Base-by-base conservation (phyloP, 495 filamentous ascomycete species). In the Jackrogersella multiformis region DNA sequence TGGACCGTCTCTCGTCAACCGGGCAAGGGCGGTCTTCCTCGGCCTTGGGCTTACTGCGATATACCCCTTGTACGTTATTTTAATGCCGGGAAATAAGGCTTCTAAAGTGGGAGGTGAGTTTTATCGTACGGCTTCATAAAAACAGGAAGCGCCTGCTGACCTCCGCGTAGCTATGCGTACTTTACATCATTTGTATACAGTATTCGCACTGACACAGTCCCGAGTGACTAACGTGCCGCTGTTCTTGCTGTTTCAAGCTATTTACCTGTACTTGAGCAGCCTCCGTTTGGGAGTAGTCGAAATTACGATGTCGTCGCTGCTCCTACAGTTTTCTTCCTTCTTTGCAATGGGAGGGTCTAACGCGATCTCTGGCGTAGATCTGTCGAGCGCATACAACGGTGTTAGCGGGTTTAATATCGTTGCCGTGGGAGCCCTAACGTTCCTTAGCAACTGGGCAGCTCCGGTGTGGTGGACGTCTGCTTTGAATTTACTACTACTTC, bases 311-410 rank as follows among this genome's bases (percentile, higher is more conserved):
- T 88, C 89, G 0, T 86, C 82, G 9, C 71, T 92, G 4, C 82
- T 94, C 13, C 81, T 90, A 62, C 91, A 92, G 69, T 88, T 88
- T 77, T 77, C 85, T 52, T 86, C 89, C 41, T 98, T 96, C 81
- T 99, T 98, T 72, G 89, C 91, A n/a, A 86, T 90, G 68, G 96
- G 93, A 24, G 92, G 92, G 61, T 90, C 91, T 20, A 99, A 99
- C 73, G 89, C 94, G 18, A 94, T 99, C 49, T 95, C 93, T 18
- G 92, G 89, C 12, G 87, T 96, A 51, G 92, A 96, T 65, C 81
- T 96, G 9, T 91, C 89, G 0, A 92, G 84, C 70, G 92, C 90
- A 12, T 96, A 96, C 70, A 96, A 96, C 68, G 92, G 92, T 21
- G 80, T 96, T 16, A 82, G 79, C 52, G 85, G 82, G 26, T 96